Percentiles rank a stretch among this genome's conserved stretches.
Evolutionary conservation across 2,329 filamentous ascomycete species (phyloP).

Genomic region (Juglanconis oblonga): DNA sequence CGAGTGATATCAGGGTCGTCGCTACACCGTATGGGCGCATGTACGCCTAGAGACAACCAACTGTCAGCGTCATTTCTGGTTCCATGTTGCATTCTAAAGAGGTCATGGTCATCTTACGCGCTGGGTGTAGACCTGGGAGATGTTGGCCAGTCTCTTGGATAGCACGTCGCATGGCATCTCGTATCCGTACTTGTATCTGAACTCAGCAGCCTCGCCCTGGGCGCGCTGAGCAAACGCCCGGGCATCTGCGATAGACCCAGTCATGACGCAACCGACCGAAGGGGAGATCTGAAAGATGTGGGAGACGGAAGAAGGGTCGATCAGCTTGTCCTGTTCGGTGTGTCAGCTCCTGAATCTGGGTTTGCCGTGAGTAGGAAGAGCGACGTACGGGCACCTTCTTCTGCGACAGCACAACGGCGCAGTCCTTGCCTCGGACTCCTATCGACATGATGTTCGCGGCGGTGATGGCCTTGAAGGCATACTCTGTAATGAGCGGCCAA

Average conservation of each 20-base stretch:
- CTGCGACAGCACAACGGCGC: slow-evolving; percentile 94
- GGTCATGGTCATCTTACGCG: slow-evolving; percentile 54
- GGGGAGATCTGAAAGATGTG: slow-evolving; percentile 97
- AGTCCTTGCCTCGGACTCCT: slow-evolving; percentile 93
- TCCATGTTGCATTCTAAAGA: slow-evolving; percentile 3
- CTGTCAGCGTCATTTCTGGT: slow-evolving; percentile 5
- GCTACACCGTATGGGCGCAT: slow-evolving; percentile 97
- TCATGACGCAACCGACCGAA: slow-evolving; percentile 97
- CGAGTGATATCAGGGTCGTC: slow-evolving; percentile 90
- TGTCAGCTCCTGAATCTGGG: slow-evolving; percentile 29
- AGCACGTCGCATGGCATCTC: slow-evolving; percentile 99
- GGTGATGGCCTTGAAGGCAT: slow-evolving; percentile 99
- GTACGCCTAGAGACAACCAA: slow-evolving; percentile 60
- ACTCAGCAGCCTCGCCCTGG: slow-evolving; percentile 93
- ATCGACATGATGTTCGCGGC: slow-evolving; percentile 98
- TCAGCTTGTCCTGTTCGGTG: slow-evolving; percentile 82
- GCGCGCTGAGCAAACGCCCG: slow-evolving; percentile 89
- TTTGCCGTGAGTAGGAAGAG: slow-evolving; percentile 20
- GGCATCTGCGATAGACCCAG: slow-evolving; percentile 95
- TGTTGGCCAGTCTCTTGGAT: slow-evolving; percentile 95
- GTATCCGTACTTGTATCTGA: slow-evolving; percentile 97
- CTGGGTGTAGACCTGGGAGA: slow-evolving; percentile 99
- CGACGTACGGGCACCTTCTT: slow-evolving; percentile 95
- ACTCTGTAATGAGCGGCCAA: slow-evolving; percentile 61
- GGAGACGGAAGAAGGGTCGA: slow-evolving; percentile 93